A percentile compares a stretch with the other conserved stretches of the same genome.
phyloP scores from a whole-genome alignment of 352 stramenopile species.

The Phytopythium litorale region DNA sequence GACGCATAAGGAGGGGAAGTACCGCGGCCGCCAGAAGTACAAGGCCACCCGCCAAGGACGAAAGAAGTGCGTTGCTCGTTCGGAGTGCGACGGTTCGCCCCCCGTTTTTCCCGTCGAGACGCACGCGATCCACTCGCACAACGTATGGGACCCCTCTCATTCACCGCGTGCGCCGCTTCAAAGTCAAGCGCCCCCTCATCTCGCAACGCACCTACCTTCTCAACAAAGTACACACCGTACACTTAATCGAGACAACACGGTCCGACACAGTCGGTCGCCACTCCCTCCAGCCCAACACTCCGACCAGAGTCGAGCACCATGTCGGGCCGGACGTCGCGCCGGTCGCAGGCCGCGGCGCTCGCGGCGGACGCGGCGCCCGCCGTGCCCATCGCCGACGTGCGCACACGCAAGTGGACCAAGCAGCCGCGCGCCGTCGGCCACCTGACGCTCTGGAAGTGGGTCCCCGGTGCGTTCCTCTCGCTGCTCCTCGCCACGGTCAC shows the following conservation, averaged over 20 bases:
- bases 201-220: not conserved
- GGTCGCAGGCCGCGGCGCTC: conserved; percentile 25
- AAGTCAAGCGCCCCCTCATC: conserved; percentile 1
- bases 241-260: conserved; percentile 7
- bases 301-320: conserved; percentile 16
- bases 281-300: too few relatives aligned
- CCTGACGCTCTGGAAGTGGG: conserved; percentile 68
- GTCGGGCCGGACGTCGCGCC: conserved; percentile 42
- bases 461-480: conserved; percentile 38
- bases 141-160: not conserved
- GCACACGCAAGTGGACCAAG: conserved; percentile 69
- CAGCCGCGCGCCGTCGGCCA: conserved; percentile 70
- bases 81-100: not conserved
- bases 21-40: not conserved
- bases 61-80: not conserved
- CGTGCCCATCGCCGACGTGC: conserved; percentile 60
- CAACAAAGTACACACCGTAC: not conserved
- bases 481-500: not conserved
- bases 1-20: not conserved
- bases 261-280: not conserved
- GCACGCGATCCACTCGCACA: not conserved
- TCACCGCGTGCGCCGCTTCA: conserved; percentile 1
- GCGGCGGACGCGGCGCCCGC: conserved; percentile 29
- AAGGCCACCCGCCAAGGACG: not conserved
- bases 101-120: not conserved